Percentiles rank a stretch among this genome's conserved stretches.
phyloP scores from a whole-genome alignment of 768 basidiomycete species.

The Tephrocybe sp. region DNA sequence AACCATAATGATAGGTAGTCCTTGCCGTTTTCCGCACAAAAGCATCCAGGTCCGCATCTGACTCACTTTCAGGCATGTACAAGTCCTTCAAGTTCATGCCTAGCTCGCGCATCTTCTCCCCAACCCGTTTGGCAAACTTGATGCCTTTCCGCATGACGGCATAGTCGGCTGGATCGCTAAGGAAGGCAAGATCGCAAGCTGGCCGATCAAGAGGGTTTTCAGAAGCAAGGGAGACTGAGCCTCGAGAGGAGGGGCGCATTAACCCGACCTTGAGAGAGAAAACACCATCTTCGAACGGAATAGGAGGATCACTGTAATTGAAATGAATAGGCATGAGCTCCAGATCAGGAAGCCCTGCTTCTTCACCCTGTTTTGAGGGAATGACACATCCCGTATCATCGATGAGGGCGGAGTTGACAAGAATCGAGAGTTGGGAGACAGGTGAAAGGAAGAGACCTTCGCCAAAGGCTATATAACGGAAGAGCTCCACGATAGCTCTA shows the following conservation, averaged over 20 bases:
- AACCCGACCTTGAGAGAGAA: conserved; percentile 5
- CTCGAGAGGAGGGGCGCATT: conserved; percentile 22
- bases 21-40: conserved; percentile 19
- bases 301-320: conserved; percentile 1
- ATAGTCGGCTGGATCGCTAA: conserved; percentile 29
- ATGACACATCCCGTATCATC: conserved; percentile 2
- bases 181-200: conserved; percentile 16
- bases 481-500: conserved; percentile 3
- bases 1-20: conserved; percentile 30
- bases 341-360: not conserved
- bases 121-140: conserved; percentile 18
- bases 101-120: conserved; percentile 15
- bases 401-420: conserved; percentile 1
- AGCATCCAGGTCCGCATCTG: conserved; percentile 25
- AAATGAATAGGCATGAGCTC: conserved; percentile 6
- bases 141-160: conserved; percentile 28
- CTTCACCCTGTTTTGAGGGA: not conserved
- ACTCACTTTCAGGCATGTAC: conserved; percentile 20
- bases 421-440: conserved; percentile 3
- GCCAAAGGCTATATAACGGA: conserved; percentile 6
- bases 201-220: conserved; percentile 8
- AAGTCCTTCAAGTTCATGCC: conserved; percentile 24
- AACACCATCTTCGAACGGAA: conserved; percentile 1
- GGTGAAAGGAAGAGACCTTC: conserved; percentile 8
- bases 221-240: conserved; percentile 19